Base-by-base conservation (phyloP, 805 yeast species). In the Candida saitoana region DNA sequence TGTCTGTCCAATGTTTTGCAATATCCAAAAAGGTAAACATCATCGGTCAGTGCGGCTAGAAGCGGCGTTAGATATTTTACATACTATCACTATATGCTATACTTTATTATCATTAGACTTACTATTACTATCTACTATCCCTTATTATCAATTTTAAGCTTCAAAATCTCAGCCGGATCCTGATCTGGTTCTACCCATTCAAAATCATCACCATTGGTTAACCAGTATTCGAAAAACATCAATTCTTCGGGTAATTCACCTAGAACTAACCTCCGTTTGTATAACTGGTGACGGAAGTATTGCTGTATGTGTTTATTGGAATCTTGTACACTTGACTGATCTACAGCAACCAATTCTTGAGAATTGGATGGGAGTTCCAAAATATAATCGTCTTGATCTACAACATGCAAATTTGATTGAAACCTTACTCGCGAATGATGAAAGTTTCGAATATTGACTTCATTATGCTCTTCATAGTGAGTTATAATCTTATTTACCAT, bases 131-230 rank as follows among this genome's bases (percentile, higher is more conserved):
- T 22, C 27, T 22, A 22, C 27, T 7, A 22, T 22, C 11, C 27
- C 6, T 22, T 22, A 29, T 45, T 40, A 15, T 43, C 39, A 14
- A 51, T 45, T 14, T 52, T 44, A 15, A 52, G 38, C 30, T 49
- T 47, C 2, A 51, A 27, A 17, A 66, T 52, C 41, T 69, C 73
- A 1, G 69, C 72, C 4, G 74, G 74, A 45, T 69, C 74, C 48
- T 69, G 74, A 43, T 69, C 74, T 3, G 74, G 73, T 43, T 69
- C 74, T 2, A 62, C 71, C 74, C 74, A 69, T 34, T 53, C 62
- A 40, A 60, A 69, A 34, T 49, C 50, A 16, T 62, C 69, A 18
- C 69, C 71, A 17, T 62, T 62, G 33, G 56, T 57, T 14, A 54
- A 36, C 71, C 71, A 69, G 36, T 56, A 68, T 30, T 67, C 70